phyloP scores from a whole-genome alignment of 805 yeast species.

The Wickerhamiella australiensis region DNA sequence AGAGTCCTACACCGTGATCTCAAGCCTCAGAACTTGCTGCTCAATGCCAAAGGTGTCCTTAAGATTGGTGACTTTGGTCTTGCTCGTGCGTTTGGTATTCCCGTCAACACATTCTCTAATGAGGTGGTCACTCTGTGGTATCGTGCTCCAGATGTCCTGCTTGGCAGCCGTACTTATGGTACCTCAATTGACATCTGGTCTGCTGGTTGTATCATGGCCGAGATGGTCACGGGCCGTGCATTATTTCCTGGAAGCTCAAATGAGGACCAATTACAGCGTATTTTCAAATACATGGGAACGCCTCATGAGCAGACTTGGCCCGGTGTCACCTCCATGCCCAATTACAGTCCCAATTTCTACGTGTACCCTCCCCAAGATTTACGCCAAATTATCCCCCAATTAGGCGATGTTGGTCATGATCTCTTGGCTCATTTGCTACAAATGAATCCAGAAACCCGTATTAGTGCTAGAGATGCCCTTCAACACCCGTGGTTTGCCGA shows the following conservation, averaged over 20 bases:
- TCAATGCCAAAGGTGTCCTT: conserved; percentile 78
- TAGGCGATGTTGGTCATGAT: conserved; percentile 59
- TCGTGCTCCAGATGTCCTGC: conserved; percentile 90
- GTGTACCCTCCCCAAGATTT: conserved; percentile 83
- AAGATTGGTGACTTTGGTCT: conserved; percentile 94
- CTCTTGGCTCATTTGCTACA: conserved; percentile 45
- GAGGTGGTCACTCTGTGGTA: conserved; percentile 98
- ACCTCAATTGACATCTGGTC: conserved; percentile 98
- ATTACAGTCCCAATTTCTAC: conserved; percentile 73
- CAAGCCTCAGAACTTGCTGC: conserved; percentile 89
- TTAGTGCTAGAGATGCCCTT: conserved; percentile 42
- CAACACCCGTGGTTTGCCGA: conserved; percentile 75
- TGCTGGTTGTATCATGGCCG: conserved; percentile 95
- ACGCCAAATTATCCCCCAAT: conserved; percentile 50
- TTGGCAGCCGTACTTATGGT: conserved; percentile 90
- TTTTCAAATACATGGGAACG: conserved; percentile 89
- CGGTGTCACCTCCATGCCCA: conserved; percentile 70
- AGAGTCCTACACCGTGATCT: conserved; percentile 72
- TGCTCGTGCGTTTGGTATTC: conserved; percentile 96
- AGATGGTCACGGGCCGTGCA: conserved; percentile 97
- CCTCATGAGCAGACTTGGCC: conserved; percentile 97
- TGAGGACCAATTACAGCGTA: conserved; percentile 86
- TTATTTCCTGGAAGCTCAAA: conserved; percentile 92
- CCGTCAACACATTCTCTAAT: conserved; percentile 91
- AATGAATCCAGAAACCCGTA: conserved; percentile 41